phyloP scores from a whole-genome alignment of 441 rosid species.

The Brassica hybrid region DNA sequence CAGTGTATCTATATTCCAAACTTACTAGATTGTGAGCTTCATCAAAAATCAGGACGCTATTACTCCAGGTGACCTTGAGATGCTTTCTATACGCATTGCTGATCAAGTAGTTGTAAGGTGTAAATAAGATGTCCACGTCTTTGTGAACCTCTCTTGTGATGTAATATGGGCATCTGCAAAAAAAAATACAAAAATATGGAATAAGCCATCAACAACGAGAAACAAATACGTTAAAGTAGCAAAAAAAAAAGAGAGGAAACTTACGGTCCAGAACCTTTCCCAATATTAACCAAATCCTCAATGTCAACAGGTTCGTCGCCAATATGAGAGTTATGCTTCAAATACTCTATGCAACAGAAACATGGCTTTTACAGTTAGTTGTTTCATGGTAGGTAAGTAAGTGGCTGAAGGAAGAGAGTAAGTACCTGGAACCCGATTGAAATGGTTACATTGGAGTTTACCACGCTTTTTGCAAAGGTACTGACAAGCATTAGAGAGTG shows the following conservation, averaged over 20 bases:
- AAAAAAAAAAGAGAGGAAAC: conserved; percentile 42
- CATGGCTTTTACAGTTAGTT: neutral
- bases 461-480: conserved; percentile 65
- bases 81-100: conserved; percentile 70
- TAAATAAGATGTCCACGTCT: conserved; percentile 85
- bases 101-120: conserved; percentile 92
- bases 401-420: neutral
- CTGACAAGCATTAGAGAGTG: conserved; percentile 87
- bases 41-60: conserved; percentile 84
- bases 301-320: conserved; percentile 96
- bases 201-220: conserved; percentile 4
- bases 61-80: conserved; percentile 69
- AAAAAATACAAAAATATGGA: conserved; percentile 27
- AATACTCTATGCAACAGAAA: no score
- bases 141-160: conserved; percentile 87
- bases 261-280: conserved; percentile 82
- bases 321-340: conserved; percentile 61
- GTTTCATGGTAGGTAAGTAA: conserved; percentile 11
- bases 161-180: conserved; percentile 89
- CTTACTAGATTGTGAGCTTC: conserved; percentile 99
- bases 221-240: conserved; percentile 1
- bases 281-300: conserved; percentile 90
- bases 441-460: conserved; percentile 67
- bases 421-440: conserved; percentile 63
- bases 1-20: conserved; percentile 15